A percentile compares a stretch with the other conserved stretches of the same genome.
phyloP scores from a whole-genome alignment of 495 filamentous ascomycete species.

The Pyronema omphalodes region DNA sequence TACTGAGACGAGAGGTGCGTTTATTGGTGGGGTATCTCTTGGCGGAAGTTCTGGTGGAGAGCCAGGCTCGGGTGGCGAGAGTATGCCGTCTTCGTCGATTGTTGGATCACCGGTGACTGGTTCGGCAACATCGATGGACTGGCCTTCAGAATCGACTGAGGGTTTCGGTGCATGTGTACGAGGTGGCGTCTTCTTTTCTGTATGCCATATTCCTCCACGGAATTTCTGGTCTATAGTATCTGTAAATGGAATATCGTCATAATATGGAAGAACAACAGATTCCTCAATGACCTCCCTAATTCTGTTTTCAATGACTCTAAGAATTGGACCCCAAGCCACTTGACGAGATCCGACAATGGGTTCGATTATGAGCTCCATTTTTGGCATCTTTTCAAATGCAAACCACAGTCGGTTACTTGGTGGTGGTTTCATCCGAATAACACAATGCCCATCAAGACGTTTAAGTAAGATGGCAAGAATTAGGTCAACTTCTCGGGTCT shows the following conservation, averaged over 20 bases:
- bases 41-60: no score
- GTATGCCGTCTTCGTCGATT: no score
- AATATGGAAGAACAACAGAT: constrained; percentile 82
- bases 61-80: no score
- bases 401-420: constrained; percentile 93
- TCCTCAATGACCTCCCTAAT: constrained; percentile 87
- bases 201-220: constrained; percentile 75
- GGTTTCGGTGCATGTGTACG: background rate
- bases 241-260: constrained; percentile 86
- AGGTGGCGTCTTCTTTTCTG: constrained; percentile 22
- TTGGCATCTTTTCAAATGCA: constrained; percentile 77
- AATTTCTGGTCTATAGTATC: constrained; percentile 55
- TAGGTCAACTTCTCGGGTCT: constrained; percentile 72
- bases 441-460: constrained; percentile 64
- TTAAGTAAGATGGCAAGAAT: constrained; percentile 73
- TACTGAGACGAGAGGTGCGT: no score
- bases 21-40: no score
- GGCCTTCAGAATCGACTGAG: no score
- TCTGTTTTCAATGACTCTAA: constrained; percentile 80
- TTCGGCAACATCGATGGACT: no score
- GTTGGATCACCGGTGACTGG: no score
- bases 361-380: constrained; percentile 79
- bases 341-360: constrained; percentile 89
- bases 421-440: constrained; percentile 80
- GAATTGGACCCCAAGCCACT: constrained; percentile 80